Percentiles rank a stretch among this genome's conserved stretches.
Conservation (phyloP, 2,329 filamentous ascomycete genomes). For the Rutstroemia sp. region DNA sequence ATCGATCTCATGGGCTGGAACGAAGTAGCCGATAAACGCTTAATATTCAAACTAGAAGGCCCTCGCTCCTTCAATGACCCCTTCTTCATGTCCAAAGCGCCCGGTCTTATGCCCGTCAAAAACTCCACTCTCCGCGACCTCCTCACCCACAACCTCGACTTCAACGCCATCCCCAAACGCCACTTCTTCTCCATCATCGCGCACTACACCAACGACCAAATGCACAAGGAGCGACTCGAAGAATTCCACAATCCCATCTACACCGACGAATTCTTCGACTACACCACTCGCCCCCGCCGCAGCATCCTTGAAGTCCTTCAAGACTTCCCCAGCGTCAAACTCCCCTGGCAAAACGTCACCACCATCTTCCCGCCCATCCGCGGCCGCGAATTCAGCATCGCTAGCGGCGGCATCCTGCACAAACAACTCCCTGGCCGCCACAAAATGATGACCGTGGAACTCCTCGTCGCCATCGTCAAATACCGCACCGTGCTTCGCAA, state of each 20-base stretch:
- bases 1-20: slow-evolving; percentile 76
- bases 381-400: slow-evolving; percentile 91
- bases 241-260: slow-evolving; percentile 77
- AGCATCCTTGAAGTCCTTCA: slow-evolving; percentile 89
- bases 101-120: slow-evolving; percentile 26
- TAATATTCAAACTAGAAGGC: slow-evolving; percentile 43
- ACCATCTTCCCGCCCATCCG: slow-evolving; percentile 74
- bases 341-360: slow-evolving; percentile 67
- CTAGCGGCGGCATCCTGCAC: slow-evolving; percentile 52
- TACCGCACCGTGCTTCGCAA: slow-evolving; percentile 84
- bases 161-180: slow-evolving; percentile 81
- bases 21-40: slow-evolving; percentile 58
- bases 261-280: slow-evolving; percentile 91
- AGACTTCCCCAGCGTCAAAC: slow-evolving; percentile 77
- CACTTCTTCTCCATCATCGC: slow-evolving; percentile 76
- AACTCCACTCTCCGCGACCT: slow-evolving; percentile 58
- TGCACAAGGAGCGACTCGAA: slow-evolving; percentile 71
- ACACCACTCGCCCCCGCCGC: slow-evolving; percentile 81
- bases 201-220: slow-evolving; percentile 62
- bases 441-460: slow-evolving; percentile 48
- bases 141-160: slow-evolving; percentile 76
- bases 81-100: slow-evolving; percentile 26
- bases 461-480: slow-evolving; percentile 82
- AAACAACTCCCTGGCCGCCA: slow-evolving; percentile 13
- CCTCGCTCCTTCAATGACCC: slow-evolving; percentile 23